A percentile compares a stretch with the other conserved stretches of the same genome.
phyloP scores from a whole-genome alignment of 106 monocot species.

The Agapanthus africanus region DNA sequence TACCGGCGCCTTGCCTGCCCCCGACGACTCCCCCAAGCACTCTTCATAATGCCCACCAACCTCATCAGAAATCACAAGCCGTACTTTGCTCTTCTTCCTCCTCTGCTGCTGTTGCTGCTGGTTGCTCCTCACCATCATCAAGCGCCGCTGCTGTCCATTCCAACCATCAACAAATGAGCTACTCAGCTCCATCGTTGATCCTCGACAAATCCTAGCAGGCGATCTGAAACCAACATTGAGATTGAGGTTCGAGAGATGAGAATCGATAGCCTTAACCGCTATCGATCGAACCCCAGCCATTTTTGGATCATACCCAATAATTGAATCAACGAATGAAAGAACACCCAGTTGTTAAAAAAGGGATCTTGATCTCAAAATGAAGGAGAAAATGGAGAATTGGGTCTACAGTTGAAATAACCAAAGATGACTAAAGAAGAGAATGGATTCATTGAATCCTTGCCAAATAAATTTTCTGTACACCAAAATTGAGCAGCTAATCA shows the following conservation, averaged over 20 bases:
- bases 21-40: conserved; percentile 68
- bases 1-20: too few species aligned
- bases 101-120: conserved; percentile 14
- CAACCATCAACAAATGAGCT: conserved; percentile 36
- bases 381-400: too few species aligned
- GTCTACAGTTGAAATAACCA: too few species aligned
- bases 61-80: conserved; percentile 37
- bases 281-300: conserved; percentile 38
- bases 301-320: too few species aligned
- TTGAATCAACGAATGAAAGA: too few species aligned
- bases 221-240: conserved; percentile 19
- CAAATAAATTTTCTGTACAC: too few species aligned
- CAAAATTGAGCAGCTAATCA: conserved; percentile 1
- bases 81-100: conserved; percentile 10
- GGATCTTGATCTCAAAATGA: too few species aligned
- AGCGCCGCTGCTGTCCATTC: conserved; percentile 10
- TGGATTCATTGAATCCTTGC: too few species aligned
- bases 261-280: conserved; percentile 28
- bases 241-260: not conserved
- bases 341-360: too few species aligned
- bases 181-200: conserved; percentile 38
- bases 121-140: not conserved
- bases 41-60: conserved; percentile 87
- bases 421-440: too few species aligned
- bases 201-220: not conserved